phyloP scores from a whole-genome alignment of 176 grass and related monocot genomes.

The Alloteropsis semialata region DNA sequence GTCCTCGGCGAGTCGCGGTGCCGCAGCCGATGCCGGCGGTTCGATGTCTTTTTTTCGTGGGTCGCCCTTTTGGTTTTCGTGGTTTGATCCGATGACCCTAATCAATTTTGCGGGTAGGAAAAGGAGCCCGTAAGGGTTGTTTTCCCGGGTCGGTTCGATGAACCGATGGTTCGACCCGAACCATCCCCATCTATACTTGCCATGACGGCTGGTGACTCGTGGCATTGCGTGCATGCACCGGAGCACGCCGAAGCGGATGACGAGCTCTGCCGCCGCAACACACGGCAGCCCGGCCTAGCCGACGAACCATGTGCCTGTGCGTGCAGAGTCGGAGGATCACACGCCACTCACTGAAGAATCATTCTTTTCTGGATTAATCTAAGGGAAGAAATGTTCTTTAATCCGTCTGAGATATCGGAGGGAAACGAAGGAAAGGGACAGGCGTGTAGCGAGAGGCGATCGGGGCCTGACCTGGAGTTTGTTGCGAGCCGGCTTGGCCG shows the following conservation, averaged over 20 bases:
- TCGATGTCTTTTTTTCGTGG: no score
- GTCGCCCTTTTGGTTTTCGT: no score
- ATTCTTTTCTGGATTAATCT: neutral
- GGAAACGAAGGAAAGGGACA: neutral
- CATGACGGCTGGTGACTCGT: neutral
- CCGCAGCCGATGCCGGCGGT: no score
- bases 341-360: neutral
- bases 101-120: no score
- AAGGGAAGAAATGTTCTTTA: neutral
- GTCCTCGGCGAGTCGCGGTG: no score
- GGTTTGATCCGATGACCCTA: no score
- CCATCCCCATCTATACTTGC: no score
- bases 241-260: neutral
- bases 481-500: constrained; percentile 26
- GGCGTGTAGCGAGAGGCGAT: neutral
- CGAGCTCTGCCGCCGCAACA: neutral
- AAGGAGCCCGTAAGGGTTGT: no score
- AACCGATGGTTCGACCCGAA: no score
- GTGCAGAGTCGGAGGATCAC: neutral
- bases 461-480: constrained; percentile 3
- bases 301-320: neutral
- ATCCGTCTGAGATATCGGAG: neutral
- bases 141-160: no score
- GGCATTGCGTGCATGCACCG: neutral
- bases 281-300: neutral